phyloP scores from a whole-genome alignment of 306 rosid genomes.

The Glycine tomentella region DNA sequence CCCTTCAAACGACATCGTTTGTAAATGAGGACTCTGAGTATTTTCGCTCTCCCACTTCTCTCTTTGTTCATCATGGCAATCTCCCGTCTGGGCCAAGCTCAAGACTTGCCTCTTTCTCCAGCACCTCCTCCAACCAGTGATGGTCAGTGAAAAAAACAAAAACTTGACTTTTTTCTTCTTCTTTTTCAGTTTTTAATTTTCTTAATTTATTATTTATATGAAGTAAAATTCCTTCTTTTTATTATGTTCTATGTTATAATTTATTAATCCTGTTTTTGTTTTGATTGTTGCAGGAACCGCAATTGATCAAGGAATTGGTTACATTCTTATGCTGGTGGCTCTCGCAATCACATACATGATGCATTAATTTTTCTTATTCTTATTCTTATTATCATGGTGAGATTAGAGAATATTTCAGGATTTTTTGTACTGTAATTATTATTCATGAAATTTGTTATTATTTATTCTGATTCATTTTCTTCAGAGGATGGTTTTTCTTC shows the following conservation, averaged over 20 bases:
- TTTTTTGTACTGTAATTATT: constrained; percentile 38
- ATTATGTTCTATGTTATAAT: no score
- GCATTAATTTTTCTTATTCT: constrained; percentile 51
- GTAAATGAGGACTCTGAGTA: constrained; percentile 49
- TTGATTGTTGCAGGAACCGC: constrained; percentile 55
- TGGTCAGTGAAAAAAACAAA: constrained; percentile 39
- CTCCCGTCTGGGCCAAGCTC: constrained; percentile 53
- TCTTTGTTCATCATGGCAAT: constrained; percentile 54
- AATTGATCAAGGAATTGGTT: constrained; percentile 81
- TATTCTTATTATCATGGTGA: background rate
- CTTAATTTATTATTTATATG: background rate
- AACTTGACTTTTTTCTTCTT: no score
- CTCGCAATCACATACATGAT: constrained; percentile 67
- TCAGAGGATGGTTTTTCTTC: no score
- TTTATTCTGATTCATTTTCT: background rate
- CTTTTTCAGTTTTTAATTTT: background rate
- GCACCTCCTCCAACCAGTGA: constrained; percentile 56
- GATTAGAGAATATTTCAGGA: constrained; percentile 32
- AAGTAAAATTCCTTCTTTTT: no score
- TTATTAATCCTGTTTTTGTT: background rate
- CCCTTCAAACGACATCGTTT: no score
- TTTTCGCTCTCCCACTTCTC: constrained; percentile 50
- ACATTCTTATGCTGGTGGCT: constrained; percentile 66
- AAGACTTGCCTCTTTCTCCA: constrained; percentile 52
- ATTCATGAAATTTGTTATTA: background rate